Base-by-base conservation (phyloP, 768 basidiomycete species). In the Boletus rufocinnamomeus region DNA sequence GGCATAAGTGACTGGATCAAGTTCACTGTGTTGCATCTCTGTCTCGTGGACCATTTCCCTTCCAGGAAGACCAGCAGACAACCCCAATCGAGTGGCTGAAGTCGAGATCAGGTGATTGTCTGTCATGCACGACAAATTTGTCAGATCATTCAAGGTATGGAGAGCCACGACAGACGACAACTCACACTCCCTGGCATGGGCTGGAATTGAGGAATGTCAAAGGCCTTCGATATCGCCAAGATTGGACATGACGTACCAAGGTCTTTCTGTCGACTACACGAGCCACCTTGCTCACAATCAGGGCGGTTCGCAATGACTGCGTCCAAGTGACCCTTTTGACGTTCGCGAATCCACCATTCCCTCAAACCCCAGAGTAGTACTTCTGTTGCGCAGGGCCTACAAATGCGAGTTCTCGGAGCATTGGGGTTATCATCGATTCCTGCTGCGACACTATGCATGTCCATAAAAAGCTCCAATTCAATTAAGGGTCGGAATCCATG, bases 321-420 rank as follows among this genome's bases (percentile, higher is more conserved):
- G 43, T 85, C 85, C 52, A 88, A 70, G 61, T 82, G 80, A 17
- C 87, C 90, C 65, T 85, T 88, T 73, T 78, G 80, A 30, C 91
- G 82, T 72, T 93, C 90, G 50, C 87, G 77, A 35, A 92, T 74
- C 90, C 91, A 93, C 91, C 91, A 93, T 40, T 87, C 89, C 59
- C 80, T 84, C 45, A 93, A 67, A 13, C 91, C 91, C 78, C 84
- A 89, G 3, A 92, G 75, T 19, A 93, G 76, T 2, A 91, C 80
- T 69, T 92, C 89, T 0, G 84, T 79, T 2, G 91, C 88, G 67
- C 91, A 93, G 43, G 83, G 72, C 61, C 91, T 77, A 68, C 91
- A 93, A 44, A 87, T 83, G 49, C 77, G 80, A 47, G 71, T 79
- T 25, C 86, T 82, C n/a, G 87, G 83, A 3, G 82, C 79, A 27